phyloP scores from a whole-genome alignment of 75 land plant genomes.

The Selaginella moellendorffii region DNA sequence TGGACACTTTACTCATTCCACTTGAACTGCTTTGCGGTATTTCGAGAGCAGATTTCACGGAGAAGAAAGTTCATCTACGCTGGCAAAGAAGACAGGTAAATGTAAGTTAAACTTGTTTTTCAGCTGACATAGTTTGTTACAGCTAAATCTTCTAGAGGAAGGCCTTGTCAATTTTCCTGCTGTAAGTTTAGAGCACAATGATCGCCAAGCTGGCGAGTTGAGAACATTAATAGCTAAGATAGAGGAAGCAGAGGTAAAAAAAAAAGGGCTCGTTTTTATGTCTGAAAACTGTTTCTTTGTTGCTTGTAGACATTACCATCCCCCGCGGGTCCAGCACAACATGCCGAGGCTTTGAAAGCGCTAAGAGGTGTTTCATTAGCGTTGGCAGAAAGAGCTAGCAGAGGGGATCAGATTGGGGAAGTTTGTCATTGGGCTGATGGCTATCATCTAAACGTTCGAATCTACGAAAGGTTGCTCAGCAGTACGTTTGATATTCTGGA shows the following conservation, averaged over 20 bases:
- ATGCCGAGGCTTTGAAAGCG: constrained; percentile 66
- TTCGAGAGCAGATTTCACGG: constrained; percentile 74
- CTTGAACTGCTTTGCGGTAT: constrained; percentile 71
- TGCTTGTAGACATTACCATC: constrained; percentile 48
- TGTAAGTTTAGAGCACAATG: constrained; percentile 51
- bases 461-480: constrained; percentile 76
- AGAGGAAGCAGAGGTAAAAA: constrained; percentile 89
- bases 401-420: constrained; percentile 94
- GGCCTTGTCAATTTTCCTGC: constrained; percentile 83
- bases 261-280: too few species aligned
- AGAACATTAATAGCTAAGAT: constrained; percentile 54
- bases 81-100: constrained; percentile 97
- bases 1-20: constrained; percentile 90
- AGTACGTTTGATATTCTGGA: constrained; percentile 92
- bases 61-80: constrained; percentile 56
- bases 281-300: neutral
- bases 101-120: neutral
- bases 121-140: neutral
- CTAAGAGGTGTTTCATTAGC: constrained; percentile 56
- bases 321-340: constrained; percentile 73
- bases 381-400: constrained; percentile 89
- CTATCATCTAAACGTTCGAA: constrained; percentile 73
- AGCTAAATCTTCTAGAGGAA: constrained; percentile 83
- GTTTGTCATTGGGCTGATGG: constrained; percentile 99
- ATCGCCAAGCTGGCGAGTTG: constrained; percentile 49